Conservation (phyloP, 371 early-diverging fungal species). For the Apophysomyces sp. region DNA sequence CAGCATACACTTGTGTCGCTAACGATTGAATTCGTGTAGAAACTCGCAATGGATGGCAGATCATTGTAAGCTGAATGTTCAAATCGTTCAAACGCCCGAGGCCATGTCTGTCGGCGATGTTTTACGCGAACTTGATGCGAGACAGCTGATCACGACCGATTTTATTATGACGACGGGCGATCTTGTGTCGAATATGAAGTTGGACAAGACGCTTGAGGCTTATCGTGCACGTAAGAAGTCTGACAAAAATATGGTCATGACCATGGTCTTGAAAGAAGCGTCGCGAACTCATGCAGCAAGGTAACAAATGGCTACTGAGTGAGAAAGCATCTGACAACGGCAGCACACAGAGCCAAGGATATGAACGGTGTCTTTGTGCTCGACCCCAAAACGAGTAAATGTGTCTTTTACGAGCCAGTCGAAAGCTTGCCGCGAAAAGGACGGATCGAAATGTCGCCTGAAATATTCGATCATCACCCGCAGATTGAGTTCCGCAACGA, state of each 20-base stretch:
- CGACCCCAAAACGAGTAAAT: conserved; percentile 75
- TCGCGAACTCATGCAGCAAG: conserved; percentile 52
- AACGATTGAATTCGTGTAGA: conserved; percentile 22
- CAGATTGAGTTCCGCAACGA: conserved; percentile 84
- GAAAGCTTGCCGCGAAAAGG: conserved; percentile 64
- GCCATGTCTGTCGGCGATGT: conserved; percentile 92
- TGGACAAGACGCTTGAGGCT: conserved; percentile 73
- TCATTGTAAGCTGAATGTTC: conserved; percentile 66
- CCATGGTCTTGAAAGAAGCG: conserved; percentile 82
- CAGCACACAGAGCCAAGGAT: conserved; percentile 53
- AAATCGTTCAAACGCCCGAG: conserved; percentile 74
- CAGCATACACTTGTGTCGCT: background rate
- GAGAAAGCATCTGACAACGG: background rate
- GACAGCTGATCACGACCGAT: conserved; percentile 79
- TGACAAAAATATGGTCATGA: conserved; percentile 93
- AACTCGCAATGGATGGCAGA: conserved; percentile 69
- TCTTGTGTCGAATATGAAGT: conserved; percentile 86
- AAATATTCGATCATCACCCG: conserved; percentile 64
- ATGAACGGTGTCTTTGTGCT: conserved; percentile 84
- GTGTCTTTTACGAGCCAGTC: conserved; percentile 80
- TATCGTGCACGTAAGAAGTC: conserved; percentile 69
- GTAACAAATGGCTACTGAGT: conserved; percentile 9
- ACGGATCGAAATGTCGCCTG: conserved; percentile 60
- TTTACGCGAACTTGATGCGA: conserved; percentile 86
- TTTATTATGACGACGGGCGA: conserved; percentile 93